Conservation (phyloP, 2,329 filamentous ascomycete species). For the Penicillium sp. region DNA sequence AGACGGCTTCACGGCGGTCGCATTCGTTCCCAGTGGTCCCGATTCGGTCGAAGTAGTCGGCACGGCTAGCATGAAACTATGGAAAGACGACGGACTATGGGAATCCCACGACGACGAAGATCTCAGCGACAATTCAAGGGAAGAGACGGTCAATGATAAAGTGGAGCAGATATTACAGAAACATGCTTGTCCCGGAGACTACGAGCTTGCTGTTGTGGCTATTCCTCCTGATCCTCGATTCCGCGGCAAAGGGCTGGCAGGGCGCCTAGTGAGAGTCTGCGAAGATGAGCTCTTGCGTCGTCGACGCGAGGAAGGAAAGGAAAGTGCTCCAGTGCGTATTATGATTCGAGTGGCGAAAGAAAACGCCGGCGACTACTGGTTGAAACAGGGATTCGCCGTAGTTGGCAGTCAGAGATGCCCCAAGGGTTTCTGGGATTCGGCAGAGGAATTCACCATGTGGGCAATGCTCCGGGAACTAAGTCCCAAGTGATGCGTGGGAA, state of each 20-base stretch:
- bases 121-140: background rate
- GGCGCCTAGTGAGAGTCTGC: constrained; percentile 7
- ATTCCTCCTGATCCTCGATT: constrained; percentile 10
- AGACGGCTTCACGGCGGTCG: constrained; percentile 17
- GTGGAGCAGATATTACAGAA: background rate
- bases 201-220: constrained; percentile 17
- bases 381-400: constrained; percentile 16
- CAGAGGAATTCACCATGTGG: constrained; percentile 19
- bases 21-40: constrained; percentile 4
- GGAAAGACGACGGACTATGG: constrained; percentile 19
- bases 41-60: constrained; percentile 16
- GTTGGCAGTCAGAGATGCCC: constrained; percentile 15
- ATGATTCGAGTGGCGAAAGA: constrained; percentile 22
- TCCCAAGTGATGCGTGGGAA: background rate
- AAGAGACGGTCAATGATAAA: background rate
- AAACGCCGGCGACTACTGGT: constrained; percentile 18
- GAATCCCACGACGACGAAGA: constrained; percentile 2
- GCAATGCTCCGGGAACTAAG: constrained; percentile 11
- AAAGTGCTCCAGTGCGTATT: background rate
- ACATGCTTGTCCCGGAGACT: constrained; percentile 13
- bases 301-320: background rate
- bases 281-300: constrained; percentile 17
- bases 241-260: constrained; percentile 16
- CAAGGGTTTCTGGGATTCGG: constrained; percentile 14
- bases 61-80: constrained; percentile 20